These are phyloP conservation scores for Ophiocytium majus DNA, from an alignment of 352 stramenopile genomes.

Conservation along the genomic window DNA sequence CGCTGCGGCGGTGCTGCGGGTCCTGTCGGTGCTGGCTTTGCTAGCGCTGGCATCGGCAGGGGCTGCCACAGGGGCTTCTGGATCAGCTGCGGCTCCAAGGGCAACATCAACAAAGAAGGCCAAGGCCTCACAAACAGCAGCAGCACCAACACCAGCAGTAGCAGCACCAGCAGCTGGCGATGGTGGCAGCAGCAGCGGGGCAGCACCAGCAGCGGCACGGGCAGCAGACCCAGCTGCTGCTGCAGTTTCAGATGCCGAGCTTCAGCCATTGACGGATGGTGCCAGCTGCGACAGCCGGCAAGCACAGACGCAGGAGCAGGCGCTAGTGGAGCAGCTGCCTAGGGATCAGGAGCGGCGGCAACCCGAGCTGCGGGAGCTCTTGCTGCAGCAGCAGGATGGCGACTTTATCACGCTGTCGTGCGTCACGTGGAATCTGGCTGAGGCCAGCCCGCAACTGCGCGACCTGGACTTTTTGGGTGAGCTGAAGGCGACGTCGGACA, in stretches of 20 bases:
- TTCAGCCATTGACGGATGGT: neutral
- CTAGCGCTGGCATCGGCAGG: too few species aligned
- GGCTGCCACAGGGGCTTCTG: too few species aligned
- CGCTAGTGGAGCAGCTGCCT: too few species aligned
- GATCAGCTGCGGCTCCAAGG: too few species aligned
- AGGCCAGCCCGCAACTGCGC: slow-evolving; percentile 29
- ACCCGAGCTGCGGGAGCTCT: neutral
- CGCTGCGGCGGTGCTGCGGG: too few species aligned
- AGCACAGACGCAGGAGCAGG: too few species aligned
- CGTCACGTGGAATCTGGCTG: slow-evolving; percentile 58
- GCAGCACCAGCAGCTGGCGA: neutral
- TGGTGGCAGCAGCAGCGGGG: neutral
- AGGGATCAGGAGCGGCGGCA: too few species aligned
- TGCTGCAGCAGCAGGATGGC: neutral
- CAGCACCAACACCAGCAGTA: too few species aligned
- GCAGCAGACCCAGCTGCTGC: neutral
- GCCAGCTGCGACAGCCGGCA: too few species aligned
- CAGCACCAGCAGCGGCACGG: neutral
- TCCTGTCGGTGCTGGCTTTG: too few species aligned
- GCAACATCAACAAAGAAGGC: too few species aligned
- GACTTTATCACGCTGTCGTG: slow-evolving; percentile 37
- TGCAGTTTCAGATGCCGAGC: neutral
- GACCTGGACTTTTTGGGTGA: slow-evolving; percentile 46
- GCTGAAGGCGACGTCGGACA: slow-evolving; percentile 23
- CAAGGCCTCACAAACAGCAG: too few species aligned